Evolutionary conservation across 208 protist species (phyloP), one percentile per base, ranked within the genome.

Genomic region (Wallacemonas sp.): DNA sequence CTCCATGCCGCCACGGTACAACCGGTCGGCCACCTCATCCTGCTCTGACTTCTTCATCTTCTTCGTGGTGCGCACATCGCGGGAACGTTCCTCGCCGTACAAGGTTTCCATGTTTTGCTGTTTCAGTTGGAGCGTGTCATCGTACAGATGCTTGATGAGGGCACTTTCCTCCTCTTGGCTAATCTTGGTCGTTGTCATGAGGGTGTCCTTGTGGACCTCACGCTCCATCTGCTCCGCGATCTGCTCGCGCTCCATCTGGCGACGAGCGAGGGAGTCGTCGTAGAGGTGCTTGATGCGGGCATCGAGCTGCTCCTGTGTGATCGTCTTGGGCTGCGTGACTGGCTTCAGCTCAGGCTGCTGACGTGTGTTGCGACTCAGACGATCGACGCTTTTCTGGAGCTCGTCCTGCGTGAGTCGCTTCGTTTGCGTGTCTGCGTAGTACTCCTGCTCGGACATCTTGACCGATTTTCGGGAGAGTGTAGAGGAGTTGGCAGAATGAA

Each of bases 1-100:
- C 61, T 86, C 74, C 87, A 95, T 93, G 8, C 86, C 87, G 19
- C 79, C 87, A 19, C 74, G 61, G 72, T 96, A 96, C 0, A 93
- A 70, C 1, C 83, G 76, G 14, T 80, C 69, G 14, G 67, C 66
- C n/a, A 80, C 65, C 36, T 78, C 30, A 29, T 36, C 27, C 61
- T 92, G 67, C 61, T 92, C 71, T 36, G 63, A 47, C 21, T 52
- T 55, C 36, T 67, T 83, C 21, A 78, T 56, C 46, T 80, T 77
- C 39, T 68, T 77, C 12, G 75, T 87, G 41, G 46, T 61, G 36
- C 68, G 71, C 26, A 41, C 48, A 46, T 81, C 61, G 24, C 47
- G 65, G 2, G 19, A 16, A 6, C 68, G 76, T 55, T 87, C 79
- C 23, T 73, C 60, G 11, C 72, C 65, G 46, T 86, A 78, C 39